These are phyloP conservation scores for Phytophthora ramorum DNA, from an alignment of 352 stramenopile genomes.

Conservation along the genomic window DNA sequence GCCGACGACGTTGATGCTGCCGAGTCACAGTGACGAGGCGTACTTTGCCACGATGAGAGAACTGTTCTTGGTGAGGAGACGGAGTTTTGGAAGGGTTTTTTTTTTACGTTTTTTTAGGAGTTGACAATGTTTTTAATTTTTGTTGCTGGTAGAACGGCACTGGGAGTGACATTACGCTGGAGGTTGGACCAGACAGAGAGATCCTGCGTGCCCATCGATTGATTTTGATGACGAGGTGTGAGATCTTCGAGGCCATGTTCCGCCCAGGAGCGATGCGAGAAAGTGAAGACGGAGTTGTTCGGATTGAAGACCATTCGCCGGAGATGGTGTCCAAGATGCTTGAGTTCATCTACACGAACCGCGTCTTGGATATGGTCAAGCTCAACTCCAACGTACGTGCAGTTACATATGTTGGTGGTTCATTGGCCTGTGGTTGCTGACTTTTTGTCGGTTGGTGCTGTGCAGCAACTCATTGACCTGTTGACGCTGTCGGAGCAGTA, in stretches of 20 bases:
- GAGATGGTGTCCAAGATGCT: conserved; percentile 93
- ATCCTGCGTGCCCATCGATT: conserved; percentile 71
- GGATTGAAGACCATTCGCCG: conserved; percentile 79
- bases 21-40: conserved; percentile 66
- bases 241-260: conserved; percentile 93
- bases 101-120: background rate
- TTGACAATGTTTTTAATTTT: conserved; percentile 1
- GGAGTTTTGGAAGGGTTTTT: background rate
- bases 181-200: conserved; percentile 72
- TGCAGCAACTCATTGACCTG: conserved; percentile 87
- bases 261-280: conserved; percentile 85
- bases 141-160: conserved; percentile 51
- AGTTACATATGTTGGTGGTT: background rate
- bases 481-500: conserved; percentile 86
- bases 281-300: conserved; percentile 79
- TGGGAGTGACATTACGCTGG: conserved; percentile 73
- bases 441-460: conserved; percentile 3
- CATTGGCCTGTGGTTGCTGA: background rate
- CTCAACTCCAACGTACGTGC: conserved; percentile 72
- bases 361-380: conserved; percentile 79
- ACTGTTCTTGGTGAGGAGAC: conserved; percentile 57
- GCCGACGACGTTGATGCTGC: conserved; percentile 46
- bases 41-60: conserved; percentile 85
- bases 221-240: conserved; percentile 84
- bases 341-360: conserved; percentile 94